These are phyloP conservation scores for Sicyos baderoa DNA, from an alignment of 306 rosid species.

Conservation along the genomic window DNA sequence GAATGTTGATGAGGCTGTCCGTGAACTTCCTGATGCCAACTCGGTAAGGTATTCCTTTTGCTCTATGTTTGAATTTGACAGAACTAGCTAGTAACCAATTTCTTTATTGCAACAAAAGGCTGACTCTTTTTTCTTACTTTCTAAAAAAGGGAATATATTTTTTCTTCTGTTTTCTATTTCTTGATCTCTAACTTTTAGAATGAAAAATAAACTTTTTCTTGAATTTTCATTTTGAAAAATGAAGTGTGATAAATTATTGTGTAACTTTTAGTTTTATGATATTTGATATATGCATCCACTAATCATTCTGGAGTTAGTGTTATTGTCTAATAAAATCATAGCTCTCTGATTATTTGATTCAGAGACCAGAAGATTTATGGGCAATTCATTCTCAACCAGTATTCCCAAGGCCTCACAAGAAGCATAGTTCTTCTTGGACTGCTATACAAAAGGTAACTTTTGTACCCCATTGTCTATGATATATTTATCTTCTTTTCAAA, in stretches of 20 bases:
- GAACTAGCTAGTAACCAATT: neutral
- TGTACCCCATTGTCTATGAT: neutral
- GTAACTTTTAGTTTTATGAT: neutral
- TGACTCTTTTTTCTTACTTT: no score
- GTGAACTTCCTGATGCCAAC: conserved; percentile 99
- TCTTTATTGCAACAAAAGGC: neutral
- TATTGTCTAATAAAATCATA: neutral
- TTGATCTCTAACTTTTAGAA: no score
- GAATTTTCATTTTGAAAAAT: neutral
- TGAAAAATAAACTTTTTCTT: neutral
- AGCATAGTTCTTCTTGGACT: conserved; percentile 65
- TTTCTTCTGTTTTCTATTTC: no score
- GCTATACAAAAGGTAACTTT: conserved; percentile 74
- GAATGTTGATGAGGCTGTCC: conserved; percentile 91
- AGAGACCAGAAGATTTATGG: conserved; percentile 98
- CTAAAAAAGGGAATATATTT: no score
- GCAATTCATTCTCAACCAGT: conserved; percentile 81
- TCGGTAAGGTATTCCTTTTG: conserved; percentile 85
- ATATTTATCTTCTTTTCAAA: neutral
- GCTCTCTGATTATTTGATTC: conserved; percentile 6
- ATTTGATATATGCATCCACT: neutral
- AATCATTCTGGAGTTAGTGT: neutral
- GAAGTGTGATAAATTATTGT: neutral
- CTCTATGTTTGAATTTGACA: conserved; percentile 19
- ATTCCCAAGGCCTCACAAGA: conserved; percentile 79